These are phyloP conservation scores for Calocybe gangraenosa DNA, from an alignment of 768 basidiomycete species.

Conservation along the genomic window DNA sequence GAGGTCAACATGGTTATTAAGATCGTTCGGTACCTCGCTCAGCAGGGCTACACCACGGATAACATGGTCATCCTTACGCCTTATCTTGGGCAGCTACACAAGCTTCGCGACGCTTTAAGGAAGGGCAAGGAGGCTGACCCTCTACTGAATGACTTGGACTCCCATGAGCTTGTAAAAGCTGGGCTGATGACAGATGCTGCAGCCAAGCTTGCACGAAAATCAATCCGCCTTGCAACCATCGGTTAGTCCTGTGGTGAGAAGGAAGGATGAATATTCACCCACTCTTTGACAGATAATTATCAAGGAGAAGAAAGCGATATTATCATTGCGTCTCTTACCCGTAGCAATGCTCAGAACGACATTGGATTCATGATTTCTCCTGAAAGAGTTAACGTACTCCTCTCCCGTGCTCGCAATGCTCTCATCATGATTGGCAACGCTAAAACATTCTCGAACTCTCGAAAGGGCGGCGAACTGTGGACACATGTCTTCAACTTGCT, in stretches of 20 bases:
- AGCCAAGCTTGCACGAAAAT: constrained; percentile 36
- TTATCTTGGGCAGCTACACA: constrained; percentile 60
- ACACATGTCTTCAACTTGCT: constrained; percentile 42
- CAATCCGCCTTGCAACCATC: constrained; percentile 59
- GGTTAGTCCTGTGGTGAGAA: constrained; percentile 31
- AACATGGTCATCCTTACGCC: constrained; percentile 65
- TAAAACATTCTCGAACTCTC: constrained; percentile 49
- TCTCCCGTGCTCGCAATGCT: constrained; percentile 64
- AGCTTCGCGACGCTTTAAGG: constrained; percentile 42
- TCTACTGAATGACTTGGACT: constrained; percentile 59
- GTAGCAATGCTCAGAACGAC: constrained; percentile 50
- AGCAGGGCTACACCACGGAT: constrained; percentile 63
- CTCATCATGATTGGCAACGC: constrained; percentile 66
- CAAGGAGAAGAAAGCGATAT: constrained; percentile 76
- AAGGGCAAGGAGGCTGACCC: constrained; percentile 48
- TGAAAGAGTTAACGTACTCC: constrained; percentile 65
- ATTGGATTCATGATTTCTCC: constrained; percentile 74
- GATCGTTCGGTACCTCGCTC: constrained; percentile 59
- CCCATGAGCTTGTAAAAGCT: constrained; percentile 51
- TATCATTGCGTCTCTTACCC: constrained; percentile 55
- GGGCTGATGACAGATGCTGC: constrained; percentile 42
- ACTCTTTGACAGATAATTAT: constrained; percentile 53
- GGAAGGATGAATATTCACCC: no score
- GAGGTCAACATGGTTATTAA: constrained; percentile 65
- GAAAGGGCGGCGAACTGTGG: constrained; percentile 53